phyloP scores from a whole-genome alignment of 192 early-diverging fungal genomes.

The Rhizophagus sp. region DNA sequence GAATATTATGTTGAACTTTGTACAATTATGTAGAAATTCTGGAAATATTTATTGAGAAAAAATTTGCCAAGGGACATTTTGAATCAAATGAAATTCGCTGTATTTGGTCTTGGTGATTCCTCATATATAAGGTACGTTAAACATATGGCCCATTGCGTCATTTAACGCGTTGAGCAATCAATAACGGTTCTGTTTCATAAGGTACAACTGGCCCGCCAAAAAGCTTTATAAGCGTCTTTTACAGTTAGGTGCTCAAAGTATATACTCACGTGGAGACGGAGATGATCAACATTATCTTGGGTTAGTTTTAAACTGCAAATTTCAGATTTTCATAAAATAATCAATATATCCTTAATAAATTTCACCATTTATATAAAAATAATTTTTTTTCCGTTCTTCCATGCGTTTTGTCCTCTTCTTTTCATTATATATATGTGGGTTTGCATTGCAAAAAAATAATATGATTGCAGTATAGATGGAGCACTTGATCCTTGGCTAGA shows the following conservation, averaged over 20 bases:
- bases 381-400: background rate
- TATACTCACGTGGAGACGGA: slow-evolving; percentile 78
- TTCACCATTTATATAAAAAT: background rate
- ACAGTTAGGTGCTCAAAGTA: slow-evolving; percentile 78
- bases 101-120: slow-evolving; percentile 96
- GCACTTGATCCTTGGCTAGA: slow-evolving; percentile 87
- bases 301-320: slow-evolving; percentile 32
- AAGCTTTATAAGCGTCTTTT: slow-evolving; percentile 83
- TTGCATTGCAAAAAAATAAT: background rate
- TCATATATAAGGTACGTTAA: slow-evolving; percentile 76
- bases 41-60: slow-evolving; percentile 89
- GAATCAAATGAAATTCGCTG: slow-evolving; percentile 70
- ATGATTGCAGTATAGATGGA: slow-evolving; percentile 66
- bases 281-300: slow-evolving; percentile 98
- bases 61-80: slow-evolving; percentile 67
- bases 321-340: background rate
- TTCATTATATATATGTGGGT: background rate
- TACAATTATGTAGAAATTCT: slow-evolving; percentile 60
- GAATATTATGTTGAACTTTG: slow-evolving; percentile 14
- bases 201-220: slow-evolving; percentile 93
- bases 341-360: too few species aligned
- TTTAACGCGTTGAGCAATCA: background rate
- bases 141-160: background rate
- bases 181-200: slow-evolving; percentile 20
- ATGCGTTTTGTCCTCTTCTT: background rate